These are phyloP conservation scores for Triadica sebifera DNA, from an alignment of 345 rosid species.

Conservation along the genomic window DNA sequence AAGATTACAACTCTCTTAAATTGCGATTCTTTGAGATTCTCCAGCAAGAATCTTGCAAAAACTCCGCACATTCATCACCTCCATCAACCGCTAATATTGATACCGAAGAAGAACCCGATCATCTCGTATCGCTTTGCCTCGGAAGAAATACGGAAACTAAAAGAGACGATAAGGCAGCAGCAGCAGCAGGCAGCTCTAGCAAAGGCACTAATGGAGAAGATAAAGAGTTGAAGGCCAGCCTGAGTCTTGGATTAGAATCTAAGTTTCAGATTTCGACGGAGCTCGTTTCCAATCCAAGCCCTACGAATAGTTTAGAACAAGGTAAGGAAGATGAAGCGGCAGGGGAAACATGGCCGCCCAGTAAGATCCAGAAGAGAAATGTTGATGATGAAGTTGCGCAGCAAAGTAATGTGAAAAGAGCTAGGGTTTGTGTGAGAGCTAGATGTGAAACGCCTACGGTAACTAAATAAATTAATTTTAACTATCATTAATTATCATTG, in stretches of 20 bases:
- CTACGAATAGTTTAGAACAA: slow-evolving; percentile 36
- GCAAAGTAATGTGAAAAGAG: slow-evolving; percentile 60
- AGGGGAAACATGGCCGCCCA: slow-evolving; percentile 47
- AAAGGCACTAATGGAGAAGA: slow-evolving; percentile 13
- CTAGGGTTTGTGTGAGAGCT: slow-evolving; percentile 90
- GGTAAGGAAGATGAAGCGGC: slow-evolving; percentile 37
- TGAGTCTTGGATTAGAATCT: slow-evolving; percentile 53
- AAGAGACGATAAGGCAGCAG: slow-evolving; percentile 42
- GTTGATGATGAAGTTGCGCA: slow-evolving; percentile 50
- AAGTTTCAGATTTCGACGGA: slow-evolving; percentile 22
- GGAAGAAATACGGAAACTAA: slow-evolving; percentile 45
- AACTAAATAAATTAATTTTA: not conserved
- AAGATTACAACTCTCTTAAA: slow-evolving; percentile 64
- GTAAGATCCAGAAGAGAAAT: slow-evolving; percentile 45
- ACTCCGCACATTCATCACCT: slow-evolving; percentile 17
- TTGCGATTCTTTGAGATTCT: slow-evolving; percentile 57
- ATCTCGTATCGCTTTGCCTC: slow-evolving; percentile 70
- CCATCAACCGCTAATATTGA: slow-evolving; percentile 14
- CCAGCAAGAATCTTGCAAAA: slow-evolving; percentile 37
- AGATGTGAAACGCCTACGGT: slow-evolving; percentile 87
- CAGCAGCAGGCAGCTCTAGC: slow-evolving; percentile 1
- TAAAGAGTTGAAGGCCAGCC: slow-evolving; percentile 46
- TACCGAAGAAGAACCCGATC: slow-evolving; percentile 31
- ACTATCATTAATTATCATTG: too few relatives aligned
- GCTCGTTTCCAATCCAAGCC: slow-evolving; percentile 22